These are phyloP conservation scores for Scenedesmus sp. DNA, from an alignment of 163 green algal genomes.

Conservation along the genomic window DNA sequence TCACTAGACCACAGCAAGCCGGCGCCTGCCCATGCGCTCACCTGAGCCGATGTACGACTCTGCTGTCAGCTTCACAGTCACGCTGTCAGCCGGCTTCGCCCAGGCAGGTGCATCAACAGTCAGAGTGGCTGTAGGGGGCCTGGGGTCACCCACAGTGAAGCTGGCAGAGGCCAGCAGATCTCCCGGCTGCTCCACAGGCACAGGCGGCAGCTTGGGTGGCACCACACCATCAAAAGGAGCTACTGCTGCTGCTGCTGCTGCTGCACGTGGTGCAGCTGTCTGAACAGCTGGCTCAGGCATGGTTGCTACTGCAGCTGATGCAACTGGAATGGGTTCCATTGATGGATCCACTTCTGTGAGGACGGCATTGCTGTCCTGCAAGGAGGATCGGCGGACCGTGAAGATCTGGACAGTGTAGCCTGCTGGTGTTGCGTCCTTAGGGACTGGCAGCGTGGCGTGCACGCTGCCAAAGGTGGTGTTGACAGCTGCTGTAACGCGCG, in stretches of 20 bases:
- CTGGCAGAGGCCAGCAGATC: neutral
- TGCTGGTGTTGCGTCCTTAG: neutral
- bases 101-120: conserved; percentile 30
- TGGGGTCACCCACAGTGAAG: conserved; percentile 63
- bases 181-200: neutral
- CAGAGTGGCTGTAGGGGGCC: conserved; percentile 64
- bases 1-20: neutral
- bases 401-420: conserved; percentile 39
- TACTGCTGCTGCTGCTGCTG: neutral
- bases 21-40: neutral
- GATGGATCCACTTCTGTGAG: neutral
- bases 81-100: conserved; percentile 19
- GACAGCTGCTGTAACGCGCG: conserved; percentile 16
- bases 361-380: neutral
- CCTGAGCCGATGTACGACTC: conserved; percentile 43
- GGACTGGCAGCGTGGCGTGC: conserved; percentile 47
- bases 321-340: neutral
- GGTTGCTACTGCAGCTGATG: neutral
- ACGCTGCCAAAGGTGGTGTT: conserved; percentile 36
- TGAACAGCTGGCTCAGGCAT: neutral
- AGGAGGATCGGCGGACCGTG: neutral
- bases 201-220: conserved; percentile 22
- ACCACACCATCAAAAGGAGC: neutral
- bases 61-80: conserved; percentile 35
- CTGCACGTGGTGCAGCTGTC: neutral